Percentiles rank a stretch among this genome's conserved stretches.
Conservation (phyloP, 1,139 yeast species). For the Saccharomyces hybrid region DNA sequence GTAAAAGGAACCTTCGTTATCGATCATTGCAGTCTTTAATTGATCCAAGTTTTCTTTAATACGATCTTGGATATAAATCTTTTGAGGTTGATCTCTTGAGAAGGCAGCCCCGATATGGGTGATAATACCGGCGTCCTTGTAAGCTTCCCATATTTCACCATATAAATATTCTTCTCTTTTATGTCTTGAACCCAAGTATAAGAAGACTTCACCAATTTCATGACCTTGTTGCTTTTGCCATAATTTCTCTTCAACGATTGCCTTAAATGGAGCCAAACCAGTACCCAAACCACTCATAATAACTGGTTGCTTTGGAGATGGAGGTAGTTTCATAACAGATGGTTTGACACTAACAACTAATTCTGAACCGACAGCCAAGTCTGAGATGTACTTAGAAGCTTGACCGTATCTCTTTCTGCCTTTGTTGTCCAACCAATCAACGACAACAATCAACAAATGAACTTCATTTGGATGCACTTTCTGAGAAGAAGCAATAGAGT, state of each 20-base stretch:
- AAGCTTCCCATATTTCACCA: slow-evolving; percentile 97
- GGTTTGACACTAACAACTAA: slow-evolving; percentile 93
- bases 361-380: slow-evolving; percentile 71
- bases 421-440: slow-evolving; percentile 85
- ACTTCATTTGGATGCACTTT: slow-evolving; percentile 84
- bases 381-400: slow-evolving; percentile 84
- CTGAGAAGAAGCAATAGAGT: slow-evolving; percentile 97
- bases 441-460: slow-evolving; percentile 87
- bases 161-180: slow-evolving; percentile 90
- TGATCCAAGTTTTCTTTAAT: slow-evolving; percentile 69
- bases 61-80: slow-evolving; percentile 91
- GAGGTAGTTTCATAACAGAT: slow-evolving; percentile 93
- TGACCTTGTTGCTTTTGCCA: slow-evolving; percentile 88
- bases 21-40: slow-evolving; percentile 71
- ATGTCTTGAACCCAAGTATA: slow-evolving; percentile 92
- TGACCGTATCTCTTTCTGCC: slow-evolving; percentile 90
- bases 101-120: slow-evolving; percentile 98
- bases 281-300: slow-evolving; percentile 98
- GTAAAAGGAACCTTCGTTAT: slow-evolving; percentile 81
- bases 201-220: slow-evolving; percentile 81
- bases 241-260: slow-evolving; percentile 88
- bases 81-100: slow-evolving; percentile 93
- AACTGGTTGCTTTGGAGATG: slow-evolving; percentile 78
- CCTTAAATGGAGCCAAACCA: slow-evolving; percentile 97
- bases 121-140: slow-evolving; percentile 80